Conservation (phyloP, 2,329 filamentous ascomycete genomes). For the Lecanicillium sp. region DNA sequence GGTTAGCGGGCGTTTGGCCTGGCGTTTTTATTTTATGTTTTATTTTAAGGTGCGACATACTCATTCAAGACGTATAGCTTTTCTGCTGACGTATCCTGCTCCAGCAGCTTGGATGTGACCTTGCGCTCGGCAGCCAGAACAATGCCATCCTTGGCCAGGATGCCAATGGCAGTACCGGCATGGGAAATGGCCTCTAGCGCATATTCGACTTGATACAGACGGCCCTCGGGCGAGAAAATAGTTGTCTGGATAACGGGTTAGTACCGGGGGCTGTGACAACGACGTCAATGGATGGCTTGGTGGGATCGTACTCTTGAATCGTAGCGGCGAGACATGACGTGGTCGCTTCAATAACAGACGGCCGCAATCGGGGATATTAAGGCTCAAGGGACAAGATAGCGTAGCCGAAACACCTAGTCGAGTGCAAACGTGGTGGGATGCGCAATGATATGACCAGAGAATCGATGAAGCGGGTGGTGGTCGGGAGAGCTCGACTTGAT, state of each 20-base stretch:
- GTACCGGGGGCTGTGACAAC: slow-evolving; percentile 9
- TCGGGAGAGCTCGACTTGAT: no score
- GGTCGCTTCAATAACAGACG: slow-evolving; percentile 14
- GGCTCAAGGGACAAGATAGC: not conserved
- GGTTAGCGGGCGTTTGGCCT: no score
- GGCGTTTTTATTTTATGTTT: no score
- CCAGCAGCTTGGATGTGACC: slow-evolving; percentile 96
- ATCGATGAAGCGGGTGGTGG: no score
- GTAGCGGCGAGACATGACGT: slow-evolving; percentile 87
- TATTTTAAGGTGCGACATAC: slow-evolving; percentile 59
- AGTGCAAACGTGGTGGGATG: no score
- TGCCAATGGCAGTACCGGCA: slow-evolving; percentile 91
- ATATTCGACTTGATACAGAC: slow-evolving; percentile 99
- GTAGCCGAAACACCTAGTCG: not conserved
- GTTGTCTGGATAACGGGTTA: slow-evolving; percentile 60
- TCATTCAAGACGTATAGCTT: slow-evolving; percentile 99
- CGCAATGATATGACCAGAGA: no score
- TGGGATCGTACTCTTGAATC: slow-evolving; percentile 75
- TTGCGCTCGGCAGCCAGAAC: slow-evolving; percentile 97
- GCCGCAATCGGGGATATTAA: not conserved
- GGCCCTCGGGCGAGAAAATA: slow-evolving; percentile 98
- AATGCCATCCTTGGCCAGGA: slow-evolving; percentile 96
- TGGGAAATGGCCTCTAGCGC: slow-evolving; percentile 98
- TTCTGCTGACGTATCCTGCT: slow-evolving; percentile 99
- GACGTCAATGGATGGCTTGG: slow-evolving; percentile 5